These are phyloP conservation scores for Wickerhamiella kurtzmanii DNA, from an alignment of 805 yeast genomes.

Conservation along the genomic window DNA sequence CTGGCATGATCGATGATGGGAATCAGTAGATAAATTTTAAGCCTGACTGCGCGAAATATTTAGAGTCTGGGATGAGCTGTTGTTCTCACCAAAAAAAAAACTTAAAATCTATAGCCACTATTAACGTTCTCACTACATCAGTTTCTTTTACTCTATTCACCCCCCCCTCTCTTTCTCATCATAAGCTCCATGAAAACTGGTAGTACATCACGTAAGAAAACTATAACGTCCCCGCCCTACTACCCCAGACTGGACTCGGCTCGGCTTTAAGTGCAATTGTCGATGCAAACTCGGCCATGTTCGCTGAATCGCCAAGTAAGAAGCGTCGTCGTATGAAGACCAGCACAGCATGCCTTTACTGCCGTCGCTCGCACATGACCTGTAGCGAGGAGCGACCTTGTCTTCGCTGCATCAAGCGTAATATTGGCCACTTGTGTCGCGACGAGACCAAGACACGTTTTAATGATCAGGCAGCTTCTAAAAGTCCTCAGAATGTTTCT, in stretches of 20 bases:
- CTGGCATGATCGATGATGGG: no score
- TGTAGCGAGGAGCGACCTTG: constrained; percentile 74
- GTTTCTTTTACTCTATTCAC: no score
- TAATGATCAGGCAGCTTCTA: neutral
- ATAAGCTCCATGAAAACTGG: neutral
- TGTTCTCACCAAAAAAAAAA: no score
- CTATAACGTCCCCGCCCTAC: constrained; percentile 1
- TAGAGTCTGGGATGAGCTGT: no score
- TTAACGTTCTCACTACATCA: no score
- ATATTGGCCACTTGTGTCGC: constrained; percentile 76
- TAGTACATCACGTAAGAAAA: neutral
- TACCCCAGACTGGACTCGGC: neutral
- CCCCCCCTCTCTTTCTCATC: no score
- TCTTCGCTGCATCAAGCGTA: constrained; percentile 69
- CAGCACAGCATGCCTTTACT: constrained; percentile 65
- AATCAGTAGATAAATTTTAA: no score
- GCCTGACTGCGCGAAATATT: no score
- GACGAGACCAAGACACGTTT: constrained; percentile 38
- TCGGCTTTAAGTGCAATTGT: constrained; percentile 2
- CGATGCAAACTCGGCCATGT: constrained; percentile 2
- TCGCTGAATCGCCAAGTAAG: neutral
- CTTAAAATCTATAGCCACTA: no score
- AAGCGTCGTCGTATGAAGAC: constrained; percentile 13
- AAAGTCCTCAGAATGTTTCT: neutral
- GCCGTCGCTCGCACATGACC: constrained; percentile 87